Conservation (phyloP, 2,329 filamentous ascomycete genomes). For the Juglanconis juglandina region DNA sequence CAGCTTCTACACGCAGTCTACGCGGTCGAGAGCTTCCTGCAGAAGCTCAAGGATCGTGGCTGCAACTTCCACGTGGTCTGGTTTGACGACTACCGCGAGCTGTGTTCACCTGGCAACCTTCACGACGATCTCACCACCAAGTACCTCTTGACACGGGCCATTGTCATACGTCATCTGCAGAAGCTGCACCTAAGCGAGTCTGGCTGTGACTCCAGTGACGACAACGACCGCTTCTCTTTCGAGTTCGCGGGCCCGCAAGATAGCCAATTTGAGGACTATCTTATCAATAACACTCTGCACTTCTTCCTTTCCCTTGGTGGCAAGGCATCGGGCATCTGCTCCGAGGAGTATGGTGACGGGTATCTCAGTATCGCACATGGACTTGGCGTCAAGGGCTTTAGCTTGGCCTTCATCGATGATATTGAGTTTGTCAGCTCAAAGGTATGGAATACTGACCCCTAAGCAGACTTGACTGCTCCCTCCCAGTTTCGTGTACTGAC, state of each 20-base stretch:
- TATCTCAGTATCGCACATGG: conserved; percentile 49
- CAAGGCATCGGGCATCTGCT: conserved; percentile 18
- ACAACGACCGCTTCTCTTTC: conserved; percentile 25
- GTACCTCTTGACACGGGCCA: conserved; percentile 59
- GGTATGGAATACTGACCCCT: conserved; percentile 30
- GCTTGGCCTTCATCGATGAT: conserved; percentile 61
- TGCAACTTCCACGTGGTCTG: conserved; percentile 72
- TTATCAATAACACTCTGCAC: conserved; percentile 52
- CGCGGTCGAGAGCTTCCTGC: conserved; percentile 63
- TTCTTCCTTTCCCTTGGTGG: conserved; percentile 70
- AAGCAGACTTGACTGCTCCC: background rate
- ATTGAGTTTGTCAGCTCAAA: conserved; percentile 64
- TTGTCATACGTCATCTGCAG: conserved; percentile 62
- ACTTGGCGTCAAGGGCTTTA: conserved; percentile 54
- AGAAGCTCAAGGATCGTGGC: conserved; percentile 56
- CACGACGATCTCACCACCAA: conserved; percentile 35
- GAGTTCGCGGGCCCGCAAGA: conserved; percentile 43
- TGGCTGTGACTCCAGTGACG: background rate
- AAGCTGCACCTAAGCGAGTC: conserved; percentile 2
- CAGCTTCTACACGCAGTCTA: conserved; percentile 70
- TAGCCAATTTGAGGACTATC: conserved; percentile 51
- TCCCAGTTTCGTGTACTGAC: background rate
- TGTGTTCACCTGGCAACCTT: conserved; percentile 51
- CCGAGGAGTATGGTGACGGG: conserved; percentile 1
- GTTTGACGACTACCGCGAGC: conserved; percentile 53